Base-by-base conservation (phyloP, 2,329 filamentous ascomycete species). In the Penicillium sclerotigenum region DNA sequence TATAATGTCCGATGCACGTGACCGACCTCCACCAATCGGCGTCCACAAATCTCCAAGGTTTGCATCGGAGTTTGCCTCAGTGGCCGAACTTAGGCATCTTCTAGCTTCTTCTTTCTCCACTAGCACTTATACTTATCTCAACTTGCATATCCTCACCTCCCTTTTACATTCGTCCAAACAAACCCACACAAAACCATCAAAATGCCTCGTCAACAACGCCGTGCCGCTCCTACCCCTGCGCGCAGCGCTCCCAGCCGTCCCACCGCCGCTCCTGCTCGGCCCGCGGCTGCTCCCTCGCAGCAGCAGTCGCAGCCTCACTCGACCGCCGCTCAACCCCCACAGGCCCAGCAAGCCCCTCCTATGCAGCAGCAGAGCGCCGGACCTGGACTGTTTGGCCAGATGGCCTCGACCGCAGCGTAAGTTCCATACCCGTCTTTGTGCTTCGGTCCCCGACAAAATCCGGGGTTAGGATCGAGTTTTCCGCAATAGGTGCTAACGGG, bases 361-460 rank as follows among this genome's bases (percentile, higher is more conserved):
- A 56, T 70, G 62, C 59, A 77, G 59, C 59, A 77, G 58, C 79
- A 76, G 64, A 77, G 80, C 52, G 82, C 87, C 64, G 90, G 91
- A 28, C 87, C 91, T 5, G 93, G 94, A 62, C 82, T 99, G 11
- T 91, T 99, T 67, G 93, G 91, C 57, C 91, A 97, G 82, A 97
- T 99, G 89, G 94, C 94, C 65, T 91, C 87, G 73, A 99, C 94
- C 56, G 94, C 94, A 75, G 94, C 94, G 93, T 97, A 87, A 80
- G 91, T 87, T 13, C 20, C 20, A n/a, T 0, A 10, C 11, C 43
- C 26, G 26, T 29, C 42, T 14, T 38, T 50, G 18, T 28, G 24
- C 14, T 45, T 26, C 48, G 7, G 52, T 18, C 43, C 22, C 41
- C 59, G 54, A 52, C 41, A 58, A 51, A 57, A 58, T 41, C 54